phyloP scores from a whole-genome alignment of 768 basidiomycete genomes.

The Mycena leptocephala region DNA sequence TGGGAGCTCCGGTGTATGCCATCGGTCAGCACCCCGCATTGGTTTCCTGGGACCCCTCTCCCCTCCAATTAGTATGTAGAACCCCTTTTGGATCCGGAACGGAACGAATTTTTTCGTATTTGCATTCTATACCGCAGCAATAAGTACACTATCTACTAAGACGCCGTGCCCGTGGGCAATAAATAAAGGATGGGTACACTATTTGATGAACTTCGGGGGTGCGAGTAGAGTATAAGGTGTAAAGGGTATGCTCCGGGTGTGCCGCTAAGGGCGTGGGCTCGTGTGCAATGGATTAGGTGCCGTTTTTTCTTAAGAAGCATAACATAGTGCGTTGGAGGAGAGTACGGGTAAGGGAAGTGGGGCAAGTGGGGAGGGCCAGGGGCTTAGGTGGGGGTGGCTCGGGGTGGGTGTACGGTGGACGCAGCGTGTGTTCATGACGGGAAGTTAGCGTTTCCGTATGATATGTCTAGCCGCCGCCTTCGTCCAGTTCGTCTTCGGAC shows the following conservation, averaged over 20 bases:
- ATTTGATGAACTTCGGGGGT: constrained; percentile 5
- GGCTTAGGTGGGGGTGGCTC: constrained; percentile 8
- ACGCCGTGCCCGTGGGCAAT: constrained; percentile 8
- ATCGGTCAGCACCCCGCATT: constrained; percentile 7
- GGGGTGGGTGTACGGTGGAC: constrained; percentile 6
- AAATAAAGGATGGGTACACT: constrained; percentile 8
- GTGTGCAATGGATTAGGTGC: constrained; percentile 6
- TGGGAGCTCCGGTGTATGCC: constrained; percentile 4
- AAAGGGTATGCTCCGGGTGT: constrained; percentile 3
- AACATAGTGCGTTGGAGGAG: constrained; percentile 9
- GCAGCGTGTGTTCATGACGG: constrained; percentile 4
- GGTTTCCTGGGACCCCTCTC: constrained; percentile 8
- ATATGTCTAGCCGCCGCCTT: constrained; percentile 7
- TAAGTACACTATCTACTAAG: constrained; percentile 9
- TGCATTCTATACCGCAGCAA: constrained; percentile 11
- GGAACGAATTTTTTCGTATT: constrained; percentile 11
- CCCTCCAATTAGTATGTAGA: constrained; percentile 9
- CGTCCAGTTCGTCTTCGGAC: constrained; percentile 9
- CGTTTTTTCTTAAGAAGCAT: constrained; percentile 6
- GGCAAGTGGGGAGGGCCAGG: background rate
- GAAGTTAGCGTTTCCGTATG: constrained; percentile 5
- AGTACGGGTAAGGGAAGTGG: constrained; percentile 7
- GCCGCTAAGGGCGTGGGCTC: constrained; percentile 3
- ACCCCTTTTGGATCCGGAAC: constrained; percentile 10
- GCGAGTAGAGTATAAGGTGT: constrained; percentile 7